These are phyloP conservation scores for Trametes meyenii DNA, from an alignment of 768 basidiomycete genomes.

Conservation along the genomic window DNA sequence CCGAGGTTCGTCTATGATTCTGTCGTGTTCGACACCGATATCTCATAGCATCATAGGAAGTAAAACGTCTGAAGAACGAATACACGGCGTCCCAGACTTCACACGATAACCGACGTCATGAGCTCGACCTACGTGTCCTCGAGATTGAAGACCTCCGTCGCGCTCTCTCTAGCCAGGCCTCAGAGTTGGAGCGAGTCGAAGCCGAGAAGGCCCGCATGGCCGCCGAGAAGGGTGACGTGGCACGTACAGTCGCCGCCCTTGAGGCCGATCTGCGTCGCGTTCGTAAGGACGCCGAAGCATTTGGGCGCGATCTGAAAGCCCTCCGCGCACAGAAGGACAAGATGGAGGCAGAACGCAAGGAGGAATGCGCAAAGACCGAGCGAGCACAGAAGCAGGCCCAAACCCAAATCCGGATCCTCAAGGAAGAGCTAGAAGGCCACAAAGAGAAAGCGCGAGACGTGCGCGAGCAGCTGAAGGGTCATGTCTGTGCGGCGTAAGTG, in stretches of 20 bases:
- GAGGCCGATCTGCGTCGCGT: constrained; percentile 79
- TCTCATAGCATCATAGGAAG: constrained; percentile 42
- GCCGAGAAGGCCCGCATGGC: constrained; percentile 64
- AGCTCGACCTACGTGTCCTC: constrained; percentile 68
- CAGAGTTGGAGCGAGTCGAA: constrained; percentile 64
- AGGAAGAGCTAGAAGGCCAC: constrained; percentile 64
- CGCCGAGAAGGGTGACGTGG: constrained; percentile 66
- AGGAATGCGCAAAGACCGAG: constrained; percentile 56
- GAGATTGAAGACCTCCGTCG: constrained; percentile 80
- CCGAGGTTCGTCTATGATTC: constrained; percentile 52
- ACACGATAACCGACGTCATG: constrained; percentile 72
- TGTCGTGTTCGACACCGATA: neutral
- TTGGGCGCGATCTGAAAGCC: constrained; percentile 75
- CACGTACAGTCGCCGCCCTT: constrained; percentile 63
- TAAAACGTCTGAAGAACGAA: constrained; percentile 63
- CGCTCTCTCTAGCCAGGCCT: constrained; percentile 61
- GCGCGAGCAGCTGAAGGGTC: constrained; percentile 51
- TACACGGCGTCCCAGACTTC: constrained; percentile 62
- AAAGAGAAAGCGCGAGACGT: constrained; percentile 50
- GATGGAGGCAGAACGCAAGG: constrained; percentile 43
- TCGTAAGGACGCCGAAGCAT: constrained; percentile 71
- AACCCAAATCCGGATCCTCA: constrained; percentile 64
- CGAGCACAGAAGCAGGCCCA: constrained; percentile 68
- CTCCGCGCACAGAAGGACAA: constrained; percentile 70
- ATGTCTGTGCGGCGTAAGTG: constrained; percentile 64